Percentiles rank a stretch among this genome's conserved stretches.
Conservation (phyloP, 225 moss, liverwort and hornwort species). For the Marchantia paleacea region DNA sequence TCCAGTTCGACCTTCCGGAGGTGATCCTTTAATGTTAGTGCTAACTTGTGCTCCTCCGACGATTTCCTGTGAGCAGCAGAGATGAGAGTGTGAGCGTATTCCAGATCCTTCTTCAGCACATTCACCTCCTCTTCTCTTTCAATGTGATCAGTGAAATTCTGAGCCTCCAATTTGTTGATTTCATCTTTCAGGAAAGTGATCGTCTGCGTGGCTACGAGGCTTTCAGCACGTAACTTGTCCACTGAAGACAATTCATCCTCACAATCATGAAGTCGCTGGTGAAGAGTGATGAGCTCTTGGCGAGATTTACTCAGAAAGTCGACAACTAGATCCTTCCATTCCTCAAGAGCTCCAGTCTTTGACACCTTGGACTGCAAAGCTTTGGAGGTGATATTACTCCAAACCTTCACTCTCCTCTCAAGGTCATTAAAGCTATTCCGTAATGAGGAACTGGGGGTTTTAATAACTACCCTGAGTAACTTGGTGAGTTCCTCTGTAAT, state of each 20-base stretch:
- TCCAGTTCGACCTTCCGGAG: constrained; percentile 35
- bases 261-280: constrained; percentile 41
- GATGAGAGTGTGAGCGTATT: constrained; percentile 23
- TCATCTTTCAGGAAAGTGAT: constrained; percentile 41
- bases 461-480: constrained; percentile 31
- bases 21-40: constrained; percentile 25
- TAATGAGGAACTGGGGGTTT: constrained; percentile 27
- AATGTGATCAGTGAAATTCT: constrained; percentile 44
- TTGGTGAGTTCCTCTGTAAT: constrained; percentile 54
- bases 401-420: constrained; percentile 36
- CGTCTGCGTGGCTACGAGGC: constrained; percentile 38
- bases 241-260: constrained; percentile 44
- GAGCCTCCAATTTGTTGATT: constrained; percentile 42
- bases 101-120: constrained; percentile 37
- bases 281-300: constrained; percentile 41
- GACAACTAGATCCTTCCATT: constrained; percentile 42
- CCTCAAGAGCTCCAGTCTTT: constrained; percentile 35
- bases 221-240: constrained; percentile 48
- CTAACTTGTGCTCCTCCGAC: constrained; percentile 20
- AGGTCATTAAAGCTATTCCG: constrained; percentile 22
- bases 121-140: constrained; percentile 44
- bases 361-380: constrained; percentile 39
- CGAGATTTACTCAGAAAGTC: constrained; percentile 47
- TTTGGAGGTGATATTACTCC: constrained; percentile 41
- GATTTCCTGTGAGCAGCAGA: constrained; percentile 21